These are phyloP conservation scores for Penicillium angulare DNA, from an alignment of 495 filamentous ascomycete genomes.

Conservation along the genomic window DNA sequence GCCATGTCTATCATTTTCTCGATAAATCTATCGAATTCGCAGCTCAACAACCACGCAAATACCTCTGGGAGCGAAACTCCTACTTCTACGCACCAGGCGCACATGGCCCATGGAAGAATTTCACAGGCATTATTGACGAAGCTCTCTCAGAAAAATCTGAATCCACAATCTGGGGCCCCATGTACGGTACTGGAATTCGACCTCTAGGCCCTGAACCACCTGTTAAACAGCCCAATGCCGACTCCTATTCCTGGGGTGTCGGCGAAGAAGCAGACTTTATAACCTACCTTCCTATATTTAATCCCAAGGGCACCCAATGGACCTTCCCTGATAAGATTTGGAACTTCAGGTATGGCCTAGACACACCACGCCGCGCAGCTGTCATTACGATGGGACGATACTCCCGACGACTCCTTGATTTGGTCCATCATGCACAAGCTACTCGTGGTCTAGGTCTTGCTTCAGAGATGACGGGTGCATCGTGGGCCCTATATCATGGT, in stretches of 20 bases:
- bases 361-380: conserved; percentile 62
- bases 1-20: conserved; percentile 69
- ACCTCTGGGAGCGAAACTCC: conserved; percentile 72
- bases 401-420: conserved; percentile 49
- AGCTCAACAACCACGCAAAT: conserved; percentile 60
- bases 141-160: conserved; percentile 32
- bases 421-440: conserved; percentile 26
- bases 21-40: conserved; percentile 59
- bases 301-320: conserved; percentile 63
- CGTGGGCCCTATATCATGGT: conserved; percentile 65
- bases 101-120: conserved; percentile 60
- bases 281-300: conserved; percentile 67
- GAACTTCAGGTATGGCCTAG: conserved; percentile 26
- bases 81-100: conserved; percentile 66
- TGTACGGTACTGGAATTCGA: conserved; percentile 36
- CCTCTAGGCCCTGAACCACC: conserved; percentile 62
- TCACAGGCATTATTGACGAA: conserved; percentile 50
- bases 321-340: conserved; percentile 51
- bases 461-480: conserved; percentile 69
- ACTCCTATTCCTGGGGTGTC: conserved; percentile 70
- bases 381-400: conserved; percentile 66
- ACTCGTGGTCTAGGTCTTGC: conserved; percentile 54
- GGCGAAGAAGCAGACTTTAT: conserved; percentile 76
- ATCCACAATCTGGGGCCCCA: conserved; percentile 59
- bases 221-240: conserved; percentile 49